A percentile compares a stretch with the other conserved stretches of the same genome.
Conservation (phyloP, 1,139 yeast species). For the Lodderomyces beijingensis region DNA sequence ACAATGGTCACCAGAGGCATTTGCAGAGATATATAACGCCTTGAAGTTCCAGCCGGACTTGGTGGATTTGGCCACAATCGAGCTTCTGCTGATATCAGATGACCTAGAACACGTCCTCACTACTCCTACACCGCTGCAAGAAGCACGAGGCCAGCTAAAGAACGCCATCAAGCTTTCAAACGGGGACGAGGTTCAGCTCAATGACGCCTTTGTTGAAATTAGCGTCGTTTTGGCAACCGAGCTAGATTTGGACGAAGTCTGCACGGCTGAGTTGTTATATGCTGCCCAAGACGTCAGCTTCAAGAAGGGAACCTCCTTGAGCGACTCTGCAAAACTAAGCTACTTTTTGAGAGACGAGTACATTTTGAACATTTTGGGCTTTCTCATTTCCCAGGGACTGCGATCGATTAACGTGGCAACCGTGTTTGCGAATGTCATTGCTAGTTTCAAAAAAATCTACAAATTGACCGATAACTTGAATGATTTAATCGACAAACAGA, state of each 20-base stretch:
- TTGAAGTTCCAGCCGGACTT: conserved; percentile 24
- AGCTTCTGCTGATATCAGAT: conserved; percentile 23
- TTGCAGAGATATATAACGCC: conserved; percentile 34
- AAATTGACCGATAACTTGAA: conserved; percentile 49
- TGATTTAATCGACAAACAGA: conserved; percentile 65
- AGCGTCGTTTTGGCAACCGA: conserved; percentile 55
- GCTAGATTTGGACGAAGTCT: conserved; percentile 34
- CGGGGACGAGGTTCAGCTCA: conserved; percentile 65
- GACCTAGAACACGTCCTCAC: conserved; percentile 50
- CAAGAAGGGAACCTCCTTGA: conserved; percentile 49
- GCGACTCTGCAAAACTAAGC: conserved; percentile 68
- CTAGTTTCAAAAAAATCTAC: conserved; percentile 57
- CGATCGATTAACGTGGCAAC: conserved; percentile 18
- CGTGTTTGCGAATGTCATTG: conserved; percentile 39
- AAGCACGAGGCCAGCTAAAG: conserved; percentile 47
- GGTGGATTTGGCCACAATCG: conserved; percentile 21
- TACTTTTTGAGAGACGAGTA: conserved; percentile 68
- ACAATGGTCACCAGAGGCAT: conserved; percentile 33
- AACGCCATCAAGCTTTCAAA: conserved; percentile 42
- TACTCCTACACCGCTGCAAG: conserved; percentile 50
- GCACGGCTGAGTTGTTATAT: conserved; percentile 34
- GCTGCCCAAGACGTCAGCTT: conserved; percentile 38
- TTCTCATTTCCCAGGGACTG: conserved; percentile 34
- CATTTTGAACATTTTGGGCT: conserved; percentile 67
- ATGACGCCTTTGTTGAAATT: conserved; percentile 50